Base-by-base conservation (phyloP, 2,329 filamentous ascomycete species). In the Diplocarpon mali region DNA sequence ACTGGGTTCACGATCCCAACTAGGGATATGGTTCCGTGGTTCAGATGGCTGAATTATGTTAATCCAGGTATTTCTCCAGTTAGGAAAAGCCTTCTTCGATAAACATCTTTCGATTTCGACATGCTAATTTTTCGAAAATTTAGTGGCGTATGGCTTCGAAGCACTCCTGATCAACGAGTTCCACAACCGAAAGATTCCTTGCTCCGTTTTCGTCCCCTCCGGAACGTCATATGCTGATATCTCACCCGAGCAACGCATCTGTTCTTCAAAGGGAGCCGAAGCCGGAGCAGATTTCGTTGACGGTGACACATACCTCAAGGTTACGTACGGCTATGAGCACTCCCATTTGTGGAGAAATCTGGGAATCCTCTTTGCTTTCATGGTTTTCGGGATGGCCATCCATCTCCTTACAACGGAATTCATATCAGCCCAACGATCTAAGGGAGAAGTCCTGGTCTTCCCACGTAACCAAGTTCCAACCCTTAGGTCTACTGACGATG, bases 111-210 rank as follows among this genome's bases (percentile, higher is more conserved):
- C 3, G 7, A 24, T 24, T 24, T 24, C 20, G 20, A 7, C 20
- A 4, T 7, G 20, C 20, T 24, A 7, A 24, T 7, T 24, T 24
- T 7, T 24, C 7, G 4, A 24, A 4, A 7, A 3, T 3, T 4
- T 24, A 24, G 72, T 93, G 12, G 78, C 76, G 1, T 93, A 92
- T 53, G 77, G 79, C 0, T 93, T 93, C 57, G 85, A 93, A 62
- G 69, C 78, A 0, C 70, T 92, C 20, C 82, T 89, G 72, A 73
- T 85, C 52, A 93, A 93, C 64, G 88, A 95, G 62, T 94, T 46
- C 31, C 44, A 48, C 40, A 50, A 47, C 13, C 43, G 50, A 10
- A 9, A 49, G 1, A 50, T 55, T 30, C 28, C 41, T 4, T 58
- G 56, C 36, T 31, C 42, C 4, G 13, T 35, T 5, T 54, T 51